These are phyloP conservation scores for Musa balbisiana DNA, from an alignment of 202 grass and related monocot species.

Conservation along the genomic window DNA sequence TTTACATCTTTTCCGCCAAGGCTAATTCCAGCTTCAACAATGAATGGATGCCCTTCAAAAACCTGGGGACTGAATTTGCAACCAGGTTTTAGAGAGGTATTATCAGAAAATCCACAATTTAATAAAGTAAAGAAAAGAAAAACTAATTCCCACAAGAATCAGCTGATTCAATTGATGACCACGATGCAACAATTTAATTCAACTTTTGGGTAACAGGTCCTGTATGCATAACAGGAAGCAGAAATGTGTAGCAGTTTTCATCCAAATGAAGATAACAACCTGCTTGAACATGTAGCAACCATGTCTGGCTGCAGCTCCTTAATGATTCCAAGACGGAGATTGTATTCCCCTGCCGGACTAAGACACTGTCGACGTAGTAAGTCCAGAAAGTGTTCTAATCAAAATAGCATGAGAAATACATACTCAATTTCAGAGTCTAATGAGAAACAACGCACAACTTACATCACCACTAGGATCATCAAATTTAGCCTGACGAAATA, in stretches of 20 bases:
- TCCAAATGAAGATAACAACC: slow-evolving; percentile 38
- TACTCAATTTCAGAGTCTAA: not conserved
- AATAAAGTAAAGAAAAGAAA: not conserved
- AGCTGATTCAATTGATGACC: not conserved
- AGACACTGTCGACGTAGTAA: slow-evolving; percentile 63
- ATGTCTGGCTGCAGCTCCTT: slow-evolving; percentile 95
- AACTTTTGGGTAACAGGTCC: not conserved
- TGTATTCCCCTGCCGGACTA: slow-evolving; percentile 97
- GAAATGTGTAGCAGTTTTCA: not conserved
- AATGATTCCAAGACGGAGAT: slow-evolving; percentile 91
- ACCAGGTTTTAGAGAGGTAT: not conserved
- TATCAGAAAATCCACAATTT: not conserved
- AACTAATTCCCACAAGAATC: not conserved
- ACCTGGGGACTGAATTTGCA: slow-evolving; percentile 56
- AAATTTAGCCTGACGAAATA: slow-evolving; percentile 95
- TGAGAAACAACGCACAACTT: slow-evolving; percentile 23
- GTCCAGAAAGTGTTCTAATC: slow-evolving; percentile 13
- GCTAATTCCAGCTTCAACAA: slow-evolving; percentile 97
- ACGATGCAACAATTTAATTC: not conserved
- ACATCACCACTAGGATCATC: slow-evolving; percentile 96
- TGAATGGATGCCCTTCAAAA: slow-evolving; percentile 99
- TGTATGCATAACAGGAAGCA: not conserved
- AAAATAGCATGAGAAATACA: slow-evolving; percentile 13
- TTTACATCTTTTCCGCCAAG: slow-evolving; percentile 94
- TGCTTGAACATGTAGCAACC: slow-evolving; percentile 91